Percentiles rank a stretch among this genome's conserved stretches.
Conservation (phyloP, 495 filamentous ascomycete genomes). For the Aspergillus biplanus region DNA sequence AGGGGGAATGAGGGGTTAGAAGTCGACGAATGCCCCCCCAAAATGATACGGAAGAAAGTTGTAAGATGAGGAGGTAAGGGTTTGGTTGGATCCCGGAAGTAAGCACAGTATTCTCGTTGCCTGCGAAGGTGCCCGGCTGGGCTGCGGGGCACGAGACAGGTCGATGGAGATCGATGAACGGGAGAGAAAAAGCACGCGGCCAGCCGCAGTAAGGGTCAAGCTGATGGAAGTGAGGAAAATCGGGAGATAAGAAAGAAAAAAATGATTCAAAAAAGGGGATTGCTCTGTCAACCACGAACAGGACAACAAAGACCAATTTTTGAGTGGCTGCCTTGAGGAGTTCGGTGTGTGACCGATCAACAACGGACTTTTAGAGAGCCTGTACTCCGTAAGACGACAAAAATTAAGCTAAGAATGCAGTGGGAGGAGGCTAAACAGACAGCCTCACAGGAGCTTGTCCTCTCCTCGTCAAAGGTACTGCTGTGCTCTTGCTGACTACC, state of each 20-base stretch:
- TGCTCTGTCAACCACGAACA: neutral
- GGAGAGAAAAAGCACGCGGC: constrained; percentile 15
- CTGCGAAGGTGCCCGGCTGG: constrained; percentile 14
- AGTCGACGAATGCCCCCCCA: neutral
- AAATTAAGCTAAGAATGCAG: constrained; percentile 3
- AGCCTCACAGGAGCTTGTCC: neutral
- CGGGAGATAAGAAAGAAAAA: constrained; percentile 9
- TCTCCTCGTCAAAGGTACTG: neutral
- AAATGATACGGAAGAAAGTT: neutral
- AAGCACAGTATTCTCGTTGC: constrained; percentile 4
- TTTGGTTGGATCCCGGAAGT: neutral
- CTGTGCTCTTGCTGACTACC: no score
- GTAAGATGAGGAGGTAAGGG: constrained; percentile 1
- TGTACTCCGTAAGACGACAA: neutral
- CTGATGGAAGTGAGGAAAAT: constrained; percentile 1
- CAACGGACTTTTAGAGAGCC: constrained; percentile 5
- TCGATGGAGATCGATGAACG: neutral
- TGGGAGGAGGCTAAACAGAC: neutral
- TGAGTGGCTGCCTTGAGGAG: constrained; percentile 23
- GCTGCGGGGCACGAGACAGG: constrained; percentile 28
- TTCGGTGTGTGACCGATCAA: constrained; percentile 13
- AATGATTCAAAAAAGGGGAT: neutral
- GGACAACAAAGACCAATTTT: constrained; percentile 3
- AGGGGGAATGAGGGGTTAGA: neutral
- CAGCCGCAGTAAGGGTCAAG: constrained; percentile 22